Base-by-base conservation (phyloP, 1,139 yeast species). In the Kurtzmaniella quercitrusa region DNA sequence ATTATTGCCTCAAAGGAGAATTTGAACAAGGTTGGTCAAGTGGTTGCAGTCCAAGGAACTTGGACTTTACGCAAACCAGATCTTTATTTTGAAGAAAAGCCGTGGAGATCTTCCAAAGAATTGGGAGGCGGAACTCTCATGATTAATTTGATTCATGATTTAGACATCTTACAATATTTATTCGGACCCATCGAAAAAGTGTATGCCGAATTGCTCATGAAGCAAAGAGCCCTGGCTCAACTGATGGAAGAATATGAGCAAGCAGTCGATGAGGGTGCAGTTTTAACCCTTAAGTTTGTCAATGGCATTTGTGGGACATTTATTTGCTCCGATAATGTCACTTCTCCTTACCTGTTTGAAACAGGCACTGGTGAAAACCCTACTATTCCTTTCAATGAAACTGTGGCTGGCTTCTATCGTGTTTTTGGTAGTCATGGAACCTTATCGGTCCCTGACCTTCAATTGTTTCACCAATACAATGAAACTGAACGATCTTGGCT, bases 351-450 rank as follows among this genome's bases (percentile, higher is more conserved):
- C 45, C 66, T 63, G 54, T 69, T 69, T 46, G 75, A 70, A 51
- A 56, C 59, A 4, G 70, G 71, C 4, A 70, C 75, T 0, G 75
- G 75, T 12, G 75, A 70, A 50, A 70, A 70, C 46, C 75, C 75
- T 3, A 61, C 61, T 21, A 57, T 69, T 23, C 76, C 76, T 2
- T 57, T 53, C 38, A 58, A 63, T 48, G 60, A 58, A 17, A 55
- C 57, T 6, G 49, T 66, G 12, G 51, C 64, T 33, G 76, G 76
- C 1, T 55, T 69, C 39, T 69, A 70, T 46, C 55, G 74, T 32
- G 55, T 70, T 2, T 70, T 69, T 54, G 75, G 75, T 7, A 58
- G 68, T 34, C 53, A 62, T 19, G 74, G 73, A 1, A 69, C 74
- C 2, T 56, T 70, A 30, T 68, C 73, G 3, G 57, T 70, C 4